These are phyloP conservation scores for Mycena venus DNA, from an alignment of 768 basidiomycete genomes.

Conservation along the genomic window DNA sequence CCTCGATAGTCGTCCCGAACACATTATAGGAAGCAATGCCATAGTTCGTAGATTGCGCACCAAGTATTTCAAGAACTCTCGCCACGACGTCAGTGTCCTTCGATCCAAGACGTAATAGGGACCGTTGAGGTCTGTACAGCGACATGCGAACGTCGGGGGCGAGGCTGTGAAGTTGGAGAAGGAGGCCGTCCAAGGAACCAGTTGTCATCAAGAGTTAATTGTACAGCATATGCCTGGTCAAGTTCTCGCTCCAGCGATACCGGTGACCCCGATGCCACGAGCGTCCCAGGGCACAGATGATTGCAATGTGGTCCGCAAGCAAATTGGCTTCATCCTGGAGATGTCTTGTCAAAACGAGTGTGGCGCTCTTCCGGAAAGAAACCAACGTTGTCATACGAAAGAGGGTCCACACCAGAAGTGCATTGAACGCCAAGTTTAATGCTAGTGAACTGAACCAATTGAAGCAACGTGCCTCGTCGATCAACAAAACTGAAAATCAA, in stretches of 20 bases:
- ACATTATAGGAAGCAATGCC: conserved; percentile 70
- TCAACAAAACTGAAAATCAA: conserved; percentile 52
- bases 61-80: conserved; percentile 65
- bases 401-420: conserved; percentile 85
- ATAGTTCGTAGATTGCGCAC: conserved; percentile 52
- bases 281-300: conserved; percentile 79
- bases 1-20: conserved; percentile 82
- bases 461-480: conserved; percentile 64
- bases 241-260: conserved; percentile 77
- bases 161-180: conserved; percentile 52
- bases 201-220: not conserved
- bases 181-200: no score
- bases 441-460: no score
- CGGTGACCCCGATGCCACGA: conserved; percentile 80
- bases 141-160: conserved; percentile 60
- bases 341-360: conserved; percentile 89
- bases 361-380: conserved; percentile 72
- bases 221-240: conserved; percentile 78
- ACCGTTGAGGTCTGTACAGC: conserved; percentile 55
- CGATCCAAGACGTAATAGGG: conserved; percentile 69
- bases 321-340: conserved; percentile 67
- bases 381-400: conserved; percentile 84
- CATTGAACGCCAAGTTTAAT: conserved; percentile 49
- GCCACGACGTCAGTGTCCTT: conserved; percentile 68
- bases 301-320: conserved; percentile 80